Evolutionary conservation across 768 basidiomycete species (phyloP), one percentile per base, ranked within the genome.

Genomic region (Xerocomellus chrysenteron): DNA sequence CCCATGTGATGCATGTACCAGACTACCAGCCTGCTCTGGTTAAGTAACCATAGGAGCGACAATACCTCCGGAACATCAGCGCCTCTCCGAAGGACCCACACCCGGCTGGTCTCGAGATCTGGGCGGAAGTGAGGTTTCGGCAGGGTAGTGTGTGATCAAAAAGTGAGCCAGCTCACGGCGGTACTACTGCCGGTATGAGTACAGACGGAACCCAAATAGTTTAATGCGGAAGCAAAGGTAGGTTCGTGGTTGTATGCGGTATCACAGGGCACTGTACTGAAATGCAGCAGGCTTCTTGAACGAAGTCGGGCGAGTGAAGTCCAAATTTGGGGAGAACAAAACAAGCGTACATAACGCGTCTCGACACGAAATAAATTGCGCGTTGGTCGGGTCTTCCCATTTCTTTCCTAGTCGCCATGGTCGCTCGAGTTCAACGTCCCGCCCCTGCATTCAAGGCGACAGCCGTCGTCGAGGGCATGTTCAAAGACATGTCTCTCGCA

Each of bases 401-500:
- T 30, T n/a, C 13, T 48, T 28, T 17, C 19, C 19, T 14, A 12
- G 28, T 52, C 44, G 43, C 21, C 21, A 75, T 75, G 74, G 67
- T 71, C 17, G 85, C 82, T 59, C 76, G 82, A 47, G 81, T 96
- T 65, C 93, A 94, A 78, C 87, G 84, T 62, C 88, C 92, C 50
- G 93, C 94, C 47, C 94, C 94, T 50, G 68, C 76, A n/a, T 93
- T 93, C 78, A 84, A 76, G 55, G 84, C 86, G 48, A 79, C 85
- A 39, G 84, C 87, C 60, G 88, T 96, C 64, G 76, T 84, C 59
- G 86, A 90, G 45, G 88, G 91, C 51, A 70, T 80, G 58, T 94
- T 97, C 76, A 80, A 86, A 66, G 84, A 94, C 28, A 72, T 92
- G 54, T 85, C 88, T n/a, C 74, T 94, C 48, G 72, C 80, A 2